Percentiles rank a stretch among this genome's conserved stretches.
Evolutionary conservation across 2,329 filamentous ascomycete species (phyloP).

Genomic region (Monosporascus sp.): DNA sequence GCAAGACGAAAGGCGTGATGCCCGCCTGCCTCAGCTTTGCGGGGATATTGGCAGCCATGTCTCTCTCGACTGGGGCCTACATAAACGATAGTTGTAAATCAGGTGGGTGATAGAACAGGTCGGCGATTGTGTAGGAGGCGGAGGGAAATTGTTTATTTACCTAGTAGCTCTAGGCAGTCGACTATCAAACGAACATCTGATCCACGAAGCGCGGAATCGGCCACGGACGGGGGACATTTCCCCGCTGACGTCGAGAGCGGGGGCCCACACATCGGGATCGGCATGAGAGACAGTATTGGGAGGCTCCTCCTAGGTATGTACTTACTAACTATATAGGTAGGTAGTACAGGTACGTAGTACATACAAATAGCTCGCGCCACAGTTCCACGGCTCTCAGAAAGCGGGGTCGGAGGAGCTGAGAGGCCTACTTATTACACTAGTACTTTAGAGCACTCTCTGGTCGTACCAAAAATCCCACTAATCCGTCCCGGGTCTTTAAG

Average conservation of each 20-base stretch:
- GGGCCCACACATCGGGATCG: neutral
- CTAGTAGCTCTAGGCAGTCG: neutral
- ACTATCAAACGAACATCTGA: neutral
- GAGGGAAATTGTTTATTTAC: neutral
- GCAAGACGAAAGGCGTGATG: slow-evolving; percentile 75
- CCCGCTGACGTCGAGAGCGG: neutral
- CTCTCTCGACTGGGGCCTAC: too few relatives aligned
- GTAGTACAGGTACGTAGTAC: too few relatives aligned
- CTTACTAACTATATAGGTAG: too few relatives aligned
- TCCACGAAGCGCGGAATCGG: too few relatives aligned
- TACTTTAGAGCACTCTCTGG: neutral
- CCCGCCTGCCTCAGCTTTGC: slow-evolving; percentile 72
- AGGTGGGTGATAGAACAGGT: neutral
- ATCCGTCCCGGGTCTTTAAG: too few relatives aligned
- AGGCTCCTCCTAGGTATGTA: too few relatives aligned
- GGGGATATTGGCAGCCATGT: slow-evolving; percentile 70
- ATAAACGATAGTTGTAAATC: neutral
- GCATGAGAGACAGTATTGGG: too few relatives aligned
- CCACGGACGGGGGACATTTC: neutral
- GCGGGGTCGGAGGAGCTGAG: neutral
- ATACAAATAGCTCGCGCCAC: slow-evolving; percentile 26
- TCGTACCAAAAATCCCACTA: neutral
- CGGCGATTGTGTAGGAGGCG: neutral
- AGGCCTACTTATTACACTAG: neutral
- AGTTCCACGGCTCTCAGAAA: neutral